phyloP scores from a whole-genome alignment of 2,329 filamentous ascomycete species.

The Huntiella savannae region DNA sequence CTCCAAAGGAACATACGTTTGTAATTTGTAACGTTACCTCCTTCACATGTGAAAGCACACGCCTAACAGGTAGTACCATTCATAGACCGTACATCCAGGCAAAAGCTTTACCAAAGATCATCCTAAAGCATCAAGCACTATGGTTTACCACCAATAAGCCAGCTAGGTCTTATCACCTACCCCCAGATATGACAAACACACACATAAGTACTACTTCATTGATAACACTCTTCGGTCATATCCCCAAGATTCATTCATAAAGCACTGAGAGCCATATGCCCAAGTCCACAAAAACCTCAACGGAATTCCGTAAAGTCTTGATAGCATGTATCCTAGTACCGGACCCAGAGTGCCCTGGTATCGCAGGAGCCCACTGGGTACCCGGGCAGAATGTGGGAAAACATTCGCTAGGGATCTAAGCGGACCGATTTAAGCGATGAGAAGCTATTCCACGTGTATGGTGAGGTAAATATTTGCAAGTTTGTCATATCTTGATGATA shows the following conservation, averaged over 20 bases:
- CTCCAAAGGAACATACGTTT: constrained; percentile 59
- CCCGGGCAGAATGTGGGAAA: constrained; percentile 78
- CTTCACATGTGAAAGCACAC: constrained; percentile 76
- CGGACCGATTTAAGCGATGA: constrained; percentile 46
- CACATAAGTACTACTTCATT: constrained; percentile 65
- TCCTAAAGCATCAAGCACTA: constrained; percentile 56
- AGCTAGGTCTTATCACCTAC: constrained; percentile 79
- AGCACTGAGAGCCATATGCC: constrained; percentile 46
- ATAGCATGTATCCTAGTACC: constrained; percentile 85
- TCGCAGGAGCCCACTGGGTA: constrained; percentile 90
- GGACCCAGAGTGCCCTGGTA: constrained; percentile 67
- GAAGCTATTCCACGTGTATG: constrained; percentile 57
- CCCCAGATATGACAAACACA: constrained; percentile 78
- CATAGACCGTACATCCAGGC: constrained; percentile 44
- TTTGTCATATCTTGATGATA: constrained; percentile 71
- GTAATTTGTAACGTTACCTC: constrained; percentile 87
- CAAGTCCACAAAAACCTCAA: constrained; percentile 46
- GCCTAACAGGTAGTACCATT: constrained; percentile 46
- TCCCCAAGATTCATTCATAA: constrained; percentile 70
- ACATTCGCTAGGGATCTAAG: constrained; percentile 63
- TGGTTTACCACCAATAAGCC: constrained; percentile 80
- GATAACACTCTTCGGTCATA: constrained; percentile 65
- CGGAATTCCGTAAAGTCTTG: constrained; percentile 84
- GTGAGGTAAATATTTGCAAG: constrained; percentile 81
- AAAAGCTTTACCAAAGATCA: constrained; percentile 38